These are phyloP conservation scores for Mortierella claussenii DNA, from an alignment of 192 early-diverging fungal genomes.

Conservation along the genomic window DNA sequence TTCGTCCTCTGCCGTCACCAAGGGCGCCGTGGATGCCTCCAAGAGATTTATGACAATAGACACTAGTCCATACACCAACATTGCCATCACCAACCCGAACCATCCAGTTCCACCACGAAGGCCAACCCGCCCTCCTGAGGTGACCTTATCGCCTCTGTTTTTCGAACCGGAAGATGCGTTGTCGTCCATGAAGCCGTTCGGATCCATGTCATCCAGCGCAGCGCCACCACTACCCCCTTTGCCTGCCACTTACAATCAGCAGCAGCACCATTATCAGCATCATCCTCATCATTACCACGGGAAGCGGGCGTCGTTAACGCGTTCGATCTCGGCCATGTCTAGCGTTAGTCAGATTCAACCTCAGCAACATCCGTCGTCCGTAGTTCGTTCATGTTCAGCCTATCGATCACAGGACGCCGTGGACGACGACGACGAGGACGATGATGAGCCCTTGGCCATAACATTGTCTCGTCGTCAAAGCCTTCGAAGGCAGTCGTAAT, in stretches of 20 bases:
- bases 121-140: background rate
- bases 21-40: background rate
- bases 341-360: conserved; percentile 18
- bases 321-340: conserved; percentile 15
- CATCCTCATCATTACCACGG: background rate
- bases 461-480: conserved; percentile 33
- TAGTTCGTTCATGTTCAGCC: background rate
- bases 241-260: too few species aligned
- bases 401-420: background rate
- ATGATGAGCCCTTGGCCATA: conserved; percentile 30
- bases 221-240: background rate
- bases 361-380: too few species aligned
- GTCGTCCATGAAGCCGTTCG: background rate
- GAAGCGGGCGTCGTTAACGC: conserved; percentile 6
- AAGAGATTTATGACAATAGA: conserved; percentile 12
- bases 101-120: conserved; percentile 6
- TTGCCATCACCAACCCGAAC: conserved; percentile 4
- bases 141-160: conserved; percentile 4
- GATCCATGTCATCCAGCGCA: background rate
- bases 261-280: background rate
- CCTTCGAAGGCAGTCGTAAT: too few species aligned
- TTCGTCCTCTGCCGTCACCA: background rate
- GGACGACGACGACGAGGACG: conserved; percentile 17
- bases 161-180: background rate
- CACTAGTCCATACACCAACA: conserved; percentile 13